Conservation (phyloP, 495 filamentous ascomycete species). For the Tuber aestivum region DNA sequence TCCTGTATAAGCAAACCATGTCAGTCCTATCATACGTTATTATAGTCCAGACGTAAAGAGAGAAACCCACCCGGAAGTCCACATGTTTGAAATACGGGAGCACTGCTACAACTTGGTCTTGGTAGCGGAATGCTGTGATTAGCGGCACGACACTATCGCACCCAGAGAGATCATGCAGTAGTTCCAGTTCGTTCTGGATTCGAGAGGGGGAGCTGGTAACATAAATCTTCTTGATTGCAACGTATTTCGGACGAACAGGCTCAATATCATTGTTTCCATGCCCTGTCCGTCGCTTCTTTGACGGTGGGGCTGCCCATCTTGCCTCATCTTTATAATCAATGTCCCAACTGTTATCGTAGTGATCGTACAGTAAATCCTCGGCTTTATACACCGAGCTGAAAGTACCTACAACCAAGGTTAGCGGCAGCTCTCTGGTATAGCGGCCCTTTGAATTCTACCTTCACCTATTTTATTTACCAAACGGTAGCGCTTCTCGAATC, state of each 20-base stretch:
- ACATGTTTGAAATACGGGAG: conserved; percentile 92
- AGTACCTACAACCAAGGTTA: conserved; percentile 47
- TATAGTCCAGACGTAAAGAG: background rate
- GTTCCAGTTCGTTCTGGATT: conserved; percentile 93
- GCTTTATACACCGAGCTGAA: conserved; percentile 99
- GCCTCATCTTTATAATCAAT: conserved; percentile 57
- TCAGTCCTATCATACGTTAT: background rate
- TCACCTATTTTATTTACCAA: conserved; percentile 96
- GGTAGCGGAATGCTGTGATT: conserved; percentile 88
- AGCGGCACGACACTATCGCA: conserved; percentile 83
- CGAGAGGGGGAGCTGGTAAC: conserved; percentile 88
- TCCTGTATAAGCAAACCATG: conserved; percentile 45
- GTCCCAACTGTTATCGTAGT: conserved; percentile 84
- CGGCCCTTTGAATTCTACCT: conserved; percentile 51
- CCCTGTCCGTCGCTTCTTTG: conserved; percentile 35
- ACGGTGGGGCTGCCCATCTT: conserved; percentile 49
- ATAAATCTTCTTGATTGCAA: conserved; percentile 98
- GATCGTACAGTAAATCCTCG: conserved; percentile 83
- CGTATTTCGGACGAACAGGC: conserved; percentile 60
- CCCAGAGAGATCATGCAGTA: conserved; percentile 82
- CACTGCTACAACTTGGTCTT: conserved; percentile 91
- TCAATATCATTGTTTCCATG: conserved; percentile 32
- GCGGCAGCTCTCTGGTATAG: background rate
- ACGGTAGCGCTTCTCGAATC: conserved; percentile 75
- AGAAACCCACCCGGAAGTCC: conserved; percentile 64